Evolutionary conservation across 1,284 basidiomycete species (phyloP).

Genomic region (Clitocybe nebularis): DNA sequence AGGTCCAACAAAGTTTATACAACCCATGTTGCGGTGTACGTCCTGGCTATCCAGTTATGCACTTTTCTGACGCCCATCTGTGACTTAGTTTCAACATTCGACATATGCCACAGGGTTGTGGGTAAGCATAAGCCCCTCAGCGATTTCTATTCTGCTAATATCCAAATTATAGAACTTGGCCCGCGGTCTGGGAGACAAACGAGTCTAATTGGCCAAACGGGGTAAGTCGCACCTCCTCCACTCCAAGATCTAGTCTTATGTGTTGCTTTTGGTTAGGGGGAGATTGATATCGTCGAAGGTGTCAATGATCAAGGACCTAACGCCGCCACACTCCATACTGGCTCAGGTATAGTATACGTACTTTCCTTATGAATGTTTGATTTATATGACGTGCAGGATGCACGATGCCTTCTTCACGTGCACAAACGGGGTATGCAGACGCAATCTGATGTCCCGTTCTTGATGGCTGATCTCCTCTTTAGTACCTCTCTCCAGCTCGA

Average conservation of each 20-base stretch:
- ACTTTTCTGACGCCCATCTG: background rate
- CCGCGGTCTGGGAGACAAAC: constrained; percentile 43
- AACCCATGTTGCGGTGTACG: constrained; percentile 45
- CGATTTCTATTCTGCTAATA: too few species aligned
- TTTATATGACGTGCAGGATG: constrained; percentile 27
- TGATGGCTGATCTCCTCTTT: background rate
- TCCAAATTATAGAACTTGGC: constrained; percentile 51
- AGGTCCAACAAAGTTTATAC: constrained; percentile 41
- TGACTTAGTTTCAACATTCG: constrained; percentile 31
- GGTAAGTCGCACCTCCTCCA: constrained; percentile 20
- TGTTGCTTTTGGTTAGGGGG: constrained; percentile 25
- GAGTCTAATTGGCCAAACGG: constrained; percentile 32
- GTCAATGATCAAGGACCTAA: constrained; percentile 49
- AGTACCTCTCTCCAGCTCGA: constrained; percentile 38
- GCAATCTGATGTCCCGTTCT: background rate
- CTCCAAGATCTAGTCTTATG: background rate
- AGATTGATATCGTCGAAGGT: constrained; percentile 50
- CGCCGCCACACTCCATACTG: constrained; percentile 52
- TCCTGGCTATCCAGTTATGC: constrained; percentile 4
- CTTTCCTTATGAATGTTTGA: constrained; percentile 16
- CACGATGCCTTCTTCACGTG: constrained; percentile 34
- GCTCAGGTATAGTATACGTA: constrained; percentile 30
- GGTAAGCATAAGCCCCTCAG: constrained; percentile 24
- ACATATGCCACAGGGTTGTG: constrained; percentile 40
- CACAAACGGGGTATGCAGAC: constrained; percentile 27